Evolutionary conservation across 2,329 filamentous ascomycete species (phyloP).

Genomic region (Scleromitrula shiraiana): DNA sequence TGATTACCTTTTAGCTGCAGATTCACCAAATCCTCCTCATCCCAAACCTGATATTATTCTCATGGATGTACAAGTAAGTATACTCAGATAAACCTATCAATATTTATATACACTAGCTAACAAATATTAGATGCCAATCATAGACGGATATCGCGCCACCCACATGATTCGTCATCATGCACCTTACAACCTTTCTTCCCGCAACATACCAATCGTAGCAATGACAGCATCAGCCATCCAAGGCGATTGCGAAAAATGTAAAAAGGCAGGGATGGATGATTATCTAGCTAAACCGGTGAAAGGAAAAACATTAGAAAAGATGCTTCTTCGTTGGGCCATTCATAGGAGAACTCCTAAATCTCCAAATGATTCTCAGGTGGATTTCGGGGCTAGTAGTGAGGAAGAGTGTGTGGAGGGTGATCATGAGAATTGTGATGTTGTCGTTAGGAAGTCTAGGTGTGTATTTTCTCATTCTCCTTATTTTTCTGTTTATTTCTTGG

Average conservation of each 20-base stretch:
- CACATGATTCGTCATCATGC: constrained; percentile 61
- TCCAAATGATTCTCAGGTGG: not conserved
- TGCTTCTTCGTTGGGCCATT: constrained; percentile 61
- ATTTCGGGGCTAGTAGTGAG: constrained; percentile 6
- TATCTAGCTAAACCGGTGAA: constrained; percentile 69
- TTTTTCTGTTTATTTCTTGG: not conserved
- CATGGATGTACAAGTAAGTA: constrained; percentile 57
- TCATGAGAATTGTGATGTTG: constrained; percentile 10
- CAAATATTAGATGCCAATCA: constrained; percentile 49
- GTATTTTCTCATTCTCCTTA: not conserved
- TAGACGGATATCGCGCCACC: constrained; percentile 72
- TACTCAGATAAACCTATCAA: not conserved
- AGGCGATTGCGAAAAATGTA: constrained; percentile 67
- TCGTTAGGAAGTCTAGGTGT: not conserved
- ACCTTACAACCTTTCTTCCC: constrained; percentile 52
- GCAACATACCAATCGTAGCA: constrained; percentile 66
- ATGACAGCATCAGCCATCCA: constrained; percentile 76
- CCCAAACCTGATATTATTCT: constrained; percentile 61
- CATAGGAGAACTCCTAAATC: constrained; percentile 32
- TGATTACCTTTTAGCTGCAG: constrained; percentile 57
- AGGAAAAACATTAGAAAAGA: constrained; percentile 57
- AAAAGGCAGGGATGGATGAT: constrained; percentile 68
- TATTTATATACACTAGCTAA: not conserved
- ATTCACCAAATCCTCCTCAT: constrained; percentile 24
- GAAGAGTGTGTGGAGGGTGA: constrained; percentile 20